phyloP scores from a whole-genome alignment of 23 red algal genomes.

The Cyanidioschyzon merolae region DNA sequence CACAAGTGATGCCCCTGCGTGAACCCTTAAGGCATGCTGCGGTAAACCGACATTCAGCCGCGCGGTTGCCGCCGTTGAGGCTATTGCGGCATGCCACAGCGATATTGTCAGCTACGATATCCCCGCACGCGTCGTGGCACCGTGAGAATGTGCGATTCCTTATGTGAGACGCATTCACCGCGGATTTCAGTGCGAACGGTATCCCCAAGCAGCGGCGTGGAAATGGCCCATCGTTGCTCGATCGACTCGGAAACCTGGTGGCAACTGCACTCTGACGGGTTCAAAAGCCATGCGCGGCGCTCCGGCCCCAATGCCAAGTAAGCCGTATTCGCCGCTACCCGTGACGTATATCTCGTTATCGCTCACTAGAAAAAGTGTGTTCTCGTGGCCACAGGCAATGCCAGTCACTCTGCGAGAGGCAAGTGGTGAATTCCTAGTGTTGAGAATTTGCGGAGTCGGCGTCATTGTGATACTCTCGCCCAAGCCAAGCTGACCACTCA shows the following conservation, averaged over 20 bases:
- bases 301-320: conserved; percentile 36
- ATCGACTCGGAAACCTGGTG: neutral
- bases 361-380: conserved; percentile 56
- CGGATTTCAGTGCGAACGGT: no score
- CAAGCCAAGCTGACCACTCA: conserved; percentile 61
- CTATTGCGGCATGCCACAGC: no score
- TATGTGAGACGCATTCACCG: no score
- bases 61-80: no score
- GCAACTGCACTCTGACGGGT: neutral
- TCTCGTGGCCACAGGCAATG: conserved; percentile 92
- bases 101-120: no score
- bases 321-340: conserved; percentile 88
- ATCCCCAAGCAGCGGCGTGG: conserved; percentile 6
- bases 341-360: conserved; percentile 58
- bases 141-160: no score
- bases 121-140: no score
- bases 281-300: neutral
- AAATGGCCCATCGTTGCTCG: conserved; percentile 6
- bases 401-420: conserved; percentile 27
- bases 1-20: no score
- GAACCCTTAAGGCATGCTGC: no score
- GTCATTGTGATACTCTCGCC: conserved; percentile 31
- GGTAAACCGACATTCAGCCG: no score
- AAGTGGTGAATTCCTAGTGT: conserved; percentile 4
- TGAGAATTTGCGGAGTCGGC: conserved; percentile 45